Evolutionary conservation across 2,329 filamentous ascomycete genomes (phyloP).

Genomic region (Stromatinia cepivora): DNA sequence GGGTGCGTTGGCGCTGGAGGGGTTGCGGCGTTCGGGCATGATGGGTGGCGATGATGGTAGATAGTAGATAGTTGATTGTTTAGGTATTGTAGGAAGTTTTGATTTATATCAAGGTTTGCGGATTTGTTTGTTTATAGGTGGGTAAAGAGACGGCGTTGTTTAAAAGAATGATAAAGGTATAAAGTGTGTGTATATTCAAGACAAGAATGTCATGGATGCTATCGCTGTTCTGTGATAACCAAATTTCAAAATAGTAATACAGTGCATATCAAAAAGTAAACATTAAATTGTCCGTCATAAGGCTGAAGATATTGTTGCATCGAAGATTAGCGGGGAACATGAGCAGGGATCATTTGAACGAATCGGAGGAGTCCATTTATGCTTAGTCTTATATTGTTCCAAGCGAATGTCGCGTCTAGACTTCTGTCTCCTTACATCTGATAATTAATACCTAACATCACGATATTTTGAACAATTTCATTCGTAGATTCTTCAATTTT

Average conservation of each 20-base stretch:
- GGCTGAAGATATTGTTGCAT: constrained; percentile 15
- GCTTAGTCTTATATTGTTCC: not conserved
- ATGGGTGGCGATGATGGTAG: not conserved
- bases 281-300: constrained; percentile 2
- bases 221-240: not conserved
- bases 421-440: not conserved
- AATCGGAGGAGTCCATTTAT: not conserved
- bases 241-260: not conserved
- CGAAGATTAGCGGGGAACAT: constrained; percentile 4
- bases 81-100: not conserved
- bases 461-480: not conserved
- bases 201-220: not conserved
- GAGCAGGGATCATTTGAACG: not conserved
- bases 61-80: not conserved
- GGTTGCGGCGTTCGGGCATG: constrained; percentile 37
- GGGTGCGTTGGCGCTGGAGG: not conserved
- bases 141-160: not conserved
- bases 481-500: not conserved
- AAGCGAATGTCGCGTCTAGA: constrained; percentile 10
- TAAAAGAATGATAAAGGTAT: not conserved
- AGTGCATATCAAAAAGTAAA: not conserved
- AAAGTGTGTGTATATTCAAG: not conserved
- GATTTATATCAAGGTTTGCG: not conserved
- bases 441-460: not conserved
- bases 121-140: not conserved